Evolutionary conservation across 176 grass and related monocot species (phyloP), one percentile per base, ranked within the genome.

Genomic region (Musa itinerans): DNA sequence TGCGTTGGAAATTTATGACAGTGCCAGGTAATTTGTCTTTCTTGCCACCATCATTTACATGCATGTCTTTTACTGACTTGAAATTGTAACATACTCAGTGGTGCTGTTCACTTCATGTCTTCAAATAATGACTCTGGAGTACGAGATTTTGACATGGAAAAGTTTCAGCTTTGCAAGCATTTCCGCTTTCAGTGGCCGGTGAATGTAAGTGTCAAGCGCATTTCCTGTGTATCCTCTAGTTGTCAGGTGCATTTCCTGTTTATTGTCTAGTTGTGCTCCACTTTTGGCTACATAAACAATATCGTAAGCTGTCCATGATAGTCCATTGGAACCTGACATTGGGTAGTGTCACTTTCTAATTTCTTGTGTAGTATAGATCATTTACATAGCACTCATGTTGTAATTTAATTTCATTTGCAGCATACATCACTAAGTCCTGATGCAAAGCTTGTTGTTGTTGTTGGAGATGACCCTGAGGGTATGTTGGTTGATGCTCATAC

Each of bases 121-220:
- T 88, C 93, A 54, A 97, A 93, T 72, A 97, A 97, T 83, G 93
- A 97, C 79, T 93, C 81, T 4, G 67, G 93, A 69, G 86, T 97
- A 75, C 85, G 83, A 20, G 93, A 93, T 74, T 97, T 89, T 14
- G 90, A 97, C 64, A 85, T 85, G 71, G 93, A 97, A 77, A 93
- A 58, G 74, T 97, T 89, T 80, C 90, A 91, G 80, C 79, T 87
- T 81, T 82, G 83, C 76, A 97, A 93, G 68, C 83, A 97, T 72
- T 93, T 93, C 26, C 82, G 49, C 16, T 97, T 86, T 83, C 77
- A 81, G 26, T 97, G 93, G 93, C 86, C 93, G 11, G 90, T 97
- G 10, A 97, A 97, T 83, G 93, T 97, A 87, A 97, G 85, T 81
- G 2, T 23, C 20, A 23, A 25, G n/a, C 74, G 82, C 9, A 24